These are phyloP conservation scores for Phytophthora pluvialis DNA, from an alignment of 352 stramenopile genomes.

Conservation along the genomic window DNA sequence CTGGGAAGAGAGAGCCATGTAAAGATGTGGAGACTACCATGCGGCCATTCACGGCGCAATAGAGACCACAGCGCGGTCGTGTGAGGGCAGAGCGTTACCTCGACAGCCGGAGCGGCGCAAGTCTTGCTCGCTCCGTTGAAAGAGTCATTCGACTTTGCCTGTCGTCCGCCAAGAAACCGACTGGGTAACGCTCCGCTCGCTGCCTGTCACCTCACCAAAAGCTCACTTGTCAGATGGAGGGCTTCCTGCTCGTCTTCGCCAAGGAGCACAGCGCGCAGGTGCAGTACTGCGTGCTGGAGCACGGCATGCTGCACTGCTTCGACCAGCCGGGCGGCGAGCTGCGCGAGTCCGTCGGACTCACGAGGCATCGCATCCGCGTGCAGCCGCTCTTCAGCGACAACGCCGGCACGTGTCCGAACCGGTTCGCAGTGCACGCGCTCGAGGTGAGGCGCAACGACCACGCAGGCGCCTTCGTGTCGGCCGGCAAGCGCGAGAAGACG, in stretches of 20 bases:
- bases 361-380: slow-evolving; percentile 68
- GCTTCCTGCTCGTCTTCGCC: slow-evolving; percentile 71
- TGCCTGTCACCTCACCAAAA: slow-evolving; percentile 19
- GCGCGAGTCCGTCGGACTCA: slow-evolving; percentile 58
- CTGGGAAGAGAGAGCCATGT: slow-evolving; percentile 28
- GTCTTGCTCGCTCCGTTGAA: slow-evolving; percentile 19
- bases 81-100: slow-evolving; percentile 17
- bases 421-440: slow-evolving; percentile 59
- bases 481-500: slow-evolving; percentile 40
- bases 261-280: slow-evolving; percentile 48
- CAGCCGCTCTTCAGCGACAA: slow-evolving; percentile 47
- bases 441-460: slow-evolving; percentile 64
- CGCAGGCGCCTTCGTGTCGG: slow-evolving; percentile 46
- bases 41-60: slow-evolving; percentile 11
- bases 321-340: slow-evolving; percentile 44
- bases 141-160: slow-evolving; percentile 26
- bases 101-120: slow-evolving; percentile 20
- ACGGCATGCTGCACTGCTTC: slow-evolving; percentile 64
- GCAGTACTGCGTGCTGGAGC: slow-evolving; percentile 77
- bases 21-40: slow-evolving; percentile 26
- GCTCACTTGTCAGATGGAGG: slow-evolving; percentile 58
- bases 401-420: slow-evolving; percentile 64
- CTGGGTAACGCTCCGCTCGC: slow-evolving; percentile 12
- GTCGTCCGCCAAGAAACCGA: slow-evolving; percentile 20
- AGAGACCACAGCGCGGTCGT: slow-evolving; percentile 24